Evolutionary conservation across 768 basidiomycete species (phyloP), one percentile per base, ranked within the genome.

Genomic region (Strobilomyces echinocephalus): DNA sequence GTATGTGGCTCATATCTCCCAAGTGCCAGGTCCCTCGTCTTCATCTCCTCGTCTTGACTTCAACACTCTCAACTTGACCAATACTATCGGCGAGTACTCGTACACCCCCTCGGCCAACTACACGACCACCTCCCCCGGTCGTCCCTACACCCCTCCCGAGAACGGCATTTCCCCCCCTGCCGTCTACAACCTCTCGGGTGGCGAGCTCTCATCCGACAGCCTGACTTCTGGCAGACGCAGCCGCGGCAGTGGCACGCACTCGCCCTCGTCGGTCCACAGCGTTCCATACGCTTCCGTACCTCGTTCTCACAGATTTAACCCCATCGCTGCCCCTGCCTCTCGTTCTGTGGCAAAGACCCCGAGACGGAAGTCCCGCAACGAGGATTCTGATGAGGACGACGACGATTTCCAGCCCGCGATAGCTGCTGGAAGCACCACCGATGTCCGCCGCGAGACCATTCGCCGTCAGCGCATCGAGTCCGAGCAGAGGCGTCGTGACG

Each of bases 391-490:
- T 63, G 86, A 88, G 45, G 79, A 80, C 15, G 84, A 85, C 52
- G 89, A 87, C 54, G 87, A 89, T 60, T 88, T 87, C 76, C 80
- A 82, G 67, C 83, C 83, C 45, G 68, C 70, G 21, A 63, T 69
- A 56, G 61, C 71, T 33, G 65, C 74, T 53, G 71, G 77, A 55
- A 73, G 67, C 61, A 73, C 70, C 56, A 79, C 79, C 66, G 87
- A 87, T 66, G 77, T 77, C 73, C 89, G 90, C 72, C 88, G 91
- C 67, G 91, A 93, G 77, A 88, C 89, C 52, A 89, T 93, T 63
- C 88, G 91, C 68, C 84, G 84, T 68, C 90, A 92, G 76, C 88
- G 91, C 73, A 93, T 93, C 75, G 91, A 93, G 78, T 91, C 90
- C 24, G 91, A 93, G 76, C 89, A 95, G 77, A 79, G 91, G 60